These are phyloP conservation scores for Chenopodium album DNA, from an alignment of 148 eudicot genomes.

Conservation along the genomic window DNA sequence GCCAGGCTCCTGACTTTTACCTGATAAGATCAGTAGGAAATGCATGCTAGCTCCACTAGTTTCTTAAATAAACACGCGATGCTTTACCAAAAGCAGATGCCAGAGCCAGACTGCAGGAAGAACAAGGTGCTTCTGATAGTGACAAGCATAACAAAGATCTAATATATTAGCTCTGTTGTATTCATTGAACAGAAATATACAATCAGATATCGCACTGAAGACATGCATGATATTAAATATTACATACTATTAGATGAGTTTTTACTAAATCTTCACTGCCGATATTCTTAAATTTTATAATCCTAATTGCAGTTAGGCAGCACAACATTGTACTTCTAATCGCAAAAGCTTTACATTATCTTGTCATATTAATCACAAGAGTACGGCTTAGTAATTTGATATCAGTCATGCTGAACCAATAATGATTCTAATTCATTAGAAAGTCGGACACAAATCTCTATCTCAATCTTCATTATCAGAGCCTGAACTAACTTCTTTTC, in stretches of 20 bases:
- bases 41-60: neutral
- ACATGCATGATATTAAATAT: neutral
- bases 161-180: neutral
- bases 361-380: neutral
- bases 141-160: neutral
- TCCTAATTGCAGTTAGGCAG: slow-evolving; percentile 13
- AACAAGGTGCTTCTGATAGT: slow-evolving; percentile 5
- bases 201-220: neutral
- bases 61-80: neutral
- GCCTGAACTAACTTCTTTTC: slow-evolving; percentile 7
- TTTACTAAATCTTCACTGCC: neutral
- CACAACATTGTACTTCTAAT: neutral
- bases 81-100: neutral
- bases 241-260: neutral
- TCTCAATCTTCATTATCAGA: neutral
- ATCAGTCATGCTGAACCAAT: neutral
- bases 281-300: neutral
- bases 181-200: neutral
- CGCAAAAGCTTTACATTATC: neutral
- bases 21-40: neutral
- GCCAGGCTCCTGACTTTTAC: neutral
- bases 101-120: neutral
- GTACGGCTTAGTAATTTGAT: neutral
- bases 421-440: neutral
- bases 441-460: neutral